A percentile compares a stretch with the other conserved stretches of the same genome.
phyloP scores from a whole-genome alignment of 106 monocot species.

The Dioscorea alata region DNA sequence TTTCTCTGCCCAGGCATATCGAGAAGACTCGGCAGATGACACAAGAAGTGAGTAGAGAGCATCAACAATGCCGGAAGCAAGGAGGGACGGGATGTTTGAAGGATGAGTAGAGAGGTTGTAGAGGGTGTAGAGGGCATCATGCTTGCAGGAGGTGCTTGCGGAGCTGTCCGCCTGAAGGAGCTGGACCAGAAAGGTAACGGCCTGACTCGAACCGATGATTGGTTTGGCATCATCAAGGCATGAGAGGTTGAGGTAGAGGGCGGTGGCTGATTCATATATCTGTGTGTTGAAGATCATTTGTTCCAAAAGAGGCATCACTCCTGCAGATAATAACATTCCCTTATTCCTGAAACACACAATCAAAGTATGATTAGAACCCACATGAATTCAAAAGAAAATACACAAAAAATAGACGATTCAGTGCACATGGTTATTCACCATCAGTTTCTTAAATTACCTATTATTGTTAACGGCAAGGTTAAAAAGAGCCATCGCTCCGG shows the following conservation, averaged over 20 bases:
- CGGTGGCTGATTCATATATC: constrained; percentile 51
- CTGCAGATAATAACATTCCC: constrained; percentile 40
- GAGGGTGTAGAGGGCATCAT: constrained; percentile 67
- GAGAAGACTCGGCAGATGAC: neutral
- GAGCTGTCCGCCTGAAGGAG: constrained; percentile 23
- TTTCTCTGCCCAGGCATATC: constrained; percentile 47
- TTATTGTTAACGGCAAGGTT: constrained; percentile 91
- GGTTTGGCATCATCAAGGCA: constrained; percentile 62
- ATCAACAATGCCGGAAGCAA: constrained; percentile 31
- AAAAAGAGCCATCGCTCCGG: constrained; percentile 83
- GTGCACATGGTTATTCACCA: too few species aligned
- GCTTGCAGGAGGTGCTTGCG: constrained; percentile 35
- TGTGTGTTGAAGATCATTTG: constrained; percentile 52
- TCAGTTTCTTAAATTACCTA: constrained; percentile 33
- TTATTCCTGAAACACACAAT: constrained; percentile 61
- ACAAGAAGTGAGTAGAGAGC: constrained; percentile 37
- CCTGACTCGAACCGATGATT: constrained; percentile 49
- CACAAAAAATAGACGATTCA: neutral
- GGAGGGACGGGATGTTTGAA: constrained; percentile 41
- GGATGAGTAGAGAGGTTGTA: constrained; percentile 71
- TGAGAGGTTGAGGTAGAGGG: constrained; percentile 84
- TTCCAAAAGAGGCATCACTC: constrained; percentile 62
- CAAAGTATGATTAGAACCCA: neutral
- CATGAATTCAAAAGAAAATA: neutral
- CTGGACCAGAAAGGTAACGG: constrained; percentile 42